Conservation (phyloP, 177 flowering plant species). For the Vitis hybrid region DNA sequence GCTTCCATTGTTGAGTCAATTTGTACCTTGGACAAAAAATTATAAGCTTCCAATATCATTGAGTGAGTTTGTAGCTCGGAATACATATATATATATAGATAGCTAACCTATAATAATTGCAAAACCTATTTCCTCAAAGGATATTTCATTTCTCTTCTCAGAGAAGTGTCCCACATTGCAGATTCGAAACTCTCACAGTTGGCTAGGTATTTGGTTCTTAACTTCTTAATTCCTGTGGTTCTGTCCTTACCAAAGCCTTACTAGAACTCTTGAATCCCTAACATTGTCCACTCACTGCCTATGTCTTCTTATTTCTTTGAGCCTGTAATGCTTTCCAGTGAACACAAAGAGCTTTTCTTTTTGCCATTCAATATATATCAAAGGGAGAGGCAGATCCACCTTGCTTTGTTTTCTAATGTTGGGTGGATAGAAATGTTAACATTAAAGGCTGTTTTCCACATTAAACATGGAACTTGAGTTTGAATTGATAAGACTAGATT, state of each 20-base stretch:
- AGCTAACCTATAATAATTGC: background rate
- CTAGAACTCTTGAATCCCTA: background rate
- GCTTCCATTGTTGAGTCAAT: background rate
- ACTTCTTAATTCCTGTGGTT: background rate
- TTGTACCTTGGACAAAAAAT: background rate
- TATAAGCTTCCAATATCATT: too few species aligned
- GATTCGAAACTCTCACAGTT: background rate
- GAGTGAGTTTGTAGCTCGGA: background rate
- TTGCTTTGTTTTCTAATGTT: too few species aligned
- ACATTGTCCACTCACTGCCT: background rate
- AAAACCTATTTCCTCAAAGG: background rate
- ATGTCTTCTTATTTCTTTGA: background rate
- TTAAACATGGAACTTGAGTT: background rate
- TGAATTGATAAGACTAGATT: too few species aligned
- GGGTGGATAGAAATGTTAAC: too few species aligned
- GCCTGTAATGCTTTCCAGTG: background rate
- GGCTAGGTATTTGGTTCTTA: background rate
- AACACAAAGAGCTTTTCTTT: background rate
- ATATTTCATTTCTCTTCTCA: background rate
- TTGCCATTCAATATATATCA: background rate
- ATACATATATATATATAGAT: too few species aligned
- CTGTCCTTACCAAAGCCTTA: background rate
- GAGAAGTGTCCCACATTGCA: background rate
- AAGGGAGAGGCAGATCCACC: too few species aligned
- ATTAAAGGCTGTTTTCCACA: background rate